A percentile compares a stretch with the other conserved stretches of the same genome.
These are phyloP conservation scores for Coccomyxa sp. DNA, from an alignment of 139 green algal genomes.

Conservation along the genomic window DNA sequence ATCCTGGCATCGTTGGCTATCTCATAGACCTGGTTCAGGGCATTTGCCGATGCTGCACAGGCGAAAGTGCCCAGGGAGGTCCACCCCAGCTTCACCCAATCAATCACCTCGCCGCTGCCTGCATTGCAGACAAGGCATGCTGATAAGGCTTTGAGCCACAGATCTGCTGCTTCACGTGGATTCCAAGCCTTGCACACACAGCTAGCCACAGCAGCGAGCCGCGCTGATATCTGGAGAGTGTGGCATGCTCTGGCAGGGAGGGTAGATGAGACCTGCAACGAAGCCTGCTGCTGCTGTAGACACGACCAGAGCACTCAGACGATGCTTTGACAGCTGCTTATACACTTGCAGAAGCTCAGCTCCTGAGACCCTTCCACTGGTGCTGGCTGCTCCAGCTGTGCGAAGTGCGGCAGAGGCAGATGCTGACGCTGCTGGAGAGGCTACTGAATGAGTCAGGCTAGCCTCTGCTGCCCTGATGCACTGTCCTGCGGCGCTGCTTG, in stretches of 20 bases:
- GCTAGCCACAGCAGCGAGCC: too few relatives aligned
- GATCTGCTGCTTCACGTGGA: too few relatives aligned
- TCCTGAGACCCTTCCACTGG: neutral
- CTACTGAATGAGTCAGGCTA: too few relatives aligned
- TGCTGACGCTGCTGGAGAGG: too few relatives aligned
- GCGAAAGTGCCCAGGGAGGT: constrained; percentile 86
- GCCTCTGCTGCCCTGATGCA: too few relatives aligned
- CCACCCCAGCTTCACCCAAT: constrained; percentile 71
- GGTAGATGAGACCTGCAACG: constrained; percentile 49
- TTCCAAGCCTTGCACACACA: too few relatives aligned
- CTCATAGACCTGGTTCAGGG: constrained; percentile 95
- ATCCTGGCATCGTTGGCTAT: constrained; percentile 77
- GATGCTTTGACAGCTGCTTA: constrained; percentile 85
- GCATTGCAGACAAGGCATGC: constrained; percentile 4
- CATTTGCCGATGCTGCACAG: constrained; percentile 86
- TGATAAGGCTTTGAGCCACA: neutral
- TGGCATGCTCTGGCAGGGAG: too few relatives aligned
- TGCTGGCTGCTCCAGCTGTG: neutral
- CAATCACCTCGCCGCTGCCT: constrained; percentile 62
- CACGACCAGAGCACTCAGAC: constrained; percentile 86
- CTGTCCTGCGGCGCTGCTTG: too few relatives aligned
- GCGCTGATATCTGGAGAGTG: too few relatives aligned
- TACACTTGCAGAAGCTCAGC: constrained; percentile 51
- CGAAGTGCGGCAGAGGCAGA: too few relatives aligned
- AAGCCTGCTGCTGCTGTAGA: constrained; percentile 84